Conservation (phyloP, 2,329 filamentous ascomycete species). For the Cladorrhinum sp. region DNA sequence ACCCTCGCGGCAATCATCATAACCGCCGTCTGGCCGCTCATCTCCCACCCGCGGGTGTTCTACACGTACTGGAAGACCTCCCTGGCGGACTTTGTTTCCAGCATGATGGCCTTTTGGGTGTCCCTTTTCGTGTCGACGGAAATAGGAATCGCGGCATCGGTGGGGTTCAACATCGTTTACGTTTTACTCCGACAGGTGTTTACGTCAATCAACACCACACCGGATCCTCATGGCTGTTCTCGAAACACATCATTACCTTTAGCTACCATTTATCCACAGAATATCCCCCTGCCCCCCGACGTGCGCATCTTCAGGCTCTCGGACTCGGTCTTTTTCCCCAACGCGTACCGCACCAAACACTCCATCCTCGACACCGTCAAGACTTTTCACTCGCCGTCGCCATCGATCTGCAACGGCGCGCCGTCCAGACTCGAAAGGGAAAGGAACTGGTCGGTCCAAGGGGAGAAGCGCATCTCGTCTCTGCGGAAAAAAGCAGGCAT, state of each 20-base stretch:
- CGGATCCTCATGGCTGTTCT: conserved; percentile 14
- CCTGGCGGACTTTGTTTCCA: conserved; percentile 60
- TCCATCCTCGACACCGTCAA: conserved; percentile 50
- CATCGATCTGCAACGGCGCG: conserved; percentile 37
- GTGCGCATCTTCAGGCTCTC: conserved; percentile 55
- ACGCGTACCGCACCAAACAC: conserved; percentile 52
- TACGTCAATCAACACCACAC: conserved; percentile 37
- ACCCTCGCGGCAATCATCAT: conserved; percentile 66
- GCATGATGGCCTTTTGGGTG: conserved; percentile 63
- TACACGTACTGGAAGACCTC: conserved; percentile 64
- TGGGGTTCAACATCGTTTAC: conserved; percentile 63
- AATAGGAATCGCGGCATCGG: conserved; percentile 56
- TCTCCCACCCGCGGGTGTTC: conserved; percentile 56
- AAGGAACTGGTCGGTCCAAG: conserved; percentile 54
- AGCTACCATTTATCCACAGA: conserved; percentile 26
- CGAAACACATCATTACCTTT: conserved; percentile 20
- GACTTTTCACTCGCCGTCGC: conserved; percentile 43
- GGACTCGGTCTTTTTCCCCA: conserved; percentile 59
- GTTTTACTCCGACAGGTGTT: conserved; percentile 59
- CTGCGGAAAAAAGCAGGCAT: conserved; percentile 42
- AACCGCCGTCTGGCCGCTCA: conserved; percentile 60
- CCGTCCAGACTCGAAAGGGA: conserved; percentile 32
- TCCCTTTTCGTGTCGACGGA: conserved; percentile 60
- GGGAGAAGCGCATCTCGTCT: conserved; percentile 44
- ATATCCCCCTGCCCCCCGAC: conserved; percentile 40